Evolutionary conservation across 1,284 basidiomycete genomes (phyloP).

Genomic region (Dichomitus squalens): DNA sequence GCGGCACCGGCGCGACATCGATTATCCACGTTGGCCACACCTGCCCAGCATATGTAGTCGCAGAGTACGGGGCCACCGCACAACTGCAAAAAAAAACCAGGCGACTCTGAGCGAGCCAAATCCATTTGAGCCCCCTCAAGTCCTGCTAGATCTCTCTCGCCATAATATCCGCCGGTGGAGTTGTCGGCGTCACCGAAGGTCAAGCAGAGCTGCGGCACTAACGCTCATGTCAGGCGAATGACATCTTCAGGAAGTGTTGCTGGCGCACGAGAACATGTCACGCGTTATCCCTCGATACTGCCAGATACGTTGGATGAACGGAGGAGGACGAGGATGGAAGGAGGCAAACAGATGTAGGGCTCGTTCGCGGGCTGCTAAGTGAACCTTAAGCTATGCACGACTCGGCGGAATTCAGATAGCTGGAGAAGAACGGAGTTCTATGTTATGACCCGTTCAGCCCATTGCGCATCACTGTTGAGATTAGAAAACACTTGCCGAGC

Average conservation of each 20-base stretch:
- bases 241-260: constrained; percentile 5
- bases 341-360: constrained; percentile 4
- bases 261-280: constrained; percentile 22
- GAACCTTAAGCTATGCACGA: neutral
- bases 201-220: neutral
- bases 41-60: too few relatives aligned
- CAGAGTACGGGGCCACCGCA: too few relatives aligned
- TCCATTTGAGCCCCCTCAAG: too few relatives aligned
- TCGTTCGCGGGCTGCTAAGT: neutral
- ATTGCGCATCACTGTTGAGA: too few relatives aligned
- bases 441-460: too few relatives aligned
- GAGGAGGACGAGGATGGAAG: constrained; percentile 7
- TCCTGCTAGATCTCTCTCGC: neutral
- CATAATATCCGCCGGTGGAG: neutral
- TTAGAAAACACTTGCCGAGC: too few relatives aligned
- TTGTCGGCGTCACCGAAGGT: neutral
- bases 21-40: too few relatives aligned
- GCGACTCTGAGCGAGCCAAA: too few relatives aligned
- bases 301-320: constrained; percentile 4
- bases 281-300: constrained; percentile 12
- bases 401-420: too few relatives aligned
- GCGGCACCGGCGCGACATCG: too few relatives aligned
- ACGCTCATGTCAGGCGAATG: constrained; percentile 9
- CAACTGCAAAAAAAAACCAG: neutral
- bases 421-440: too few relatives aligned